phyloP scores from a whole-genome alignment of 2,329 filamentous ascomycete genomes.

The Rutstroemia sp. region DNA sequence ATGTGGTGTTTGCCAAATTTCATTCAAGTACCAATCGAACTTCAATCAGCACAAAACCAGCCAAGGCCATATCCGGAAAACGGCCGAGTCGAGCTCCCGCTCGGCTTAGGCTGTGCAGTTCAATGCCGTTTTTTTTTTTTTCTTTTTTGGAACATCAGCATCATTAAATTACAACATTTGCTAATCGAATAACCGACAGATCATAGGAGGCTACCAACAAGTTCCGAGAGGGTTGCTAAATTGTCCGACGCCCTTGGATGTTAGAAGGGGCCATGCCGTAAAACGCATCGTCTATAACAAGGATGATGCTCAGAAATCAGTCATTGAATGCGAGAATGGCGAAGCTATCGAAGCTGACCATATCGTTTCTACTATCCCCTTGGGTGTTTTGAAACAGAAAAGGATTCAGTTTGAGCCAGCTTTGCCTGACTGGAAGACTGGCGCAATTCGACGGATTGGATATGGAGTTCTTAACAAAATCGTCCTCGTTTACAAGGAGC shows the following conservation, averaged over 20 bases:
- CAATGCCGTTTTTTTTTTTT: too few species aligned
- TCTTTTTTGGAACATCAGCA: too few species aligned
- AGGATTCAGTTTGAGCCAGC: slow-evolving; percentile 80
- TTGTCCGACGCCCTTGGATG: slow-evolving; percentile 67
- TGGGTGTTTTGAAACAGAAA: slow-evolving; percentile 84
- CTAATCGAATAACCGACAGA: too few species aligned
- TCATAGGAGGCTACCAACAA: slow-evolving; percentile 90
- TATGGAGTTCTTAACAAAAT: slow-evolving; percentile 96
- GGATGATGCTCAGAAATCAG: slow-evolving; percentile 42
- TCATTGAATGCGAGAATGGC: slow-evolving; percentile 71
- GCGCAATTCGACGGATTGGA: slow-evolving; percentile 74
- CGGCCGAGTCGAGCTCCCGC: too few species aligned
- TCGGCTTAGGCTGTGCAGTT: too few species aligned
- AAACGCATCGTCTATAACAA: slow-evolving; percentile 60
- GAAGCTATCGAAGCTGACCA: slow-evolving; percentile 74
- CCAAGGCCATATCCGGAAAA: too few species aligned
- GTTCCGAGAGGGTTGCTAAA: slow-evolving; percentile 81
- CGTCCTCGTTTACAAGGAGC: slow-evolving; percentile 76
- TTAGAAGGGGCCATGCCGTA: slow-evolving; percentile 67
- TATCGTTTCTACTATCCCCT: slow-evolving; percentile 81
- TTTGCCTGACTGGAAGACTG: slow-evolving; percentile 79
- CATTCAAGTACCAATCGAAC: too few species aligned
- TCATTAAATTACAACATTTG: too few species aligned
- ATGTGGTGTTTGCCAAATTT: too few species aligned
- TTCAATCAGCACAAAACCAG: too few species aligned